A percentile compares a stretch with the other conserved stretches of the same genome.
These are phyloP conservation scores for Rubroboletus satanas DNA, from an alignment of 768 basidiomycete genomes.

Conservation along the genomic window DNA sequence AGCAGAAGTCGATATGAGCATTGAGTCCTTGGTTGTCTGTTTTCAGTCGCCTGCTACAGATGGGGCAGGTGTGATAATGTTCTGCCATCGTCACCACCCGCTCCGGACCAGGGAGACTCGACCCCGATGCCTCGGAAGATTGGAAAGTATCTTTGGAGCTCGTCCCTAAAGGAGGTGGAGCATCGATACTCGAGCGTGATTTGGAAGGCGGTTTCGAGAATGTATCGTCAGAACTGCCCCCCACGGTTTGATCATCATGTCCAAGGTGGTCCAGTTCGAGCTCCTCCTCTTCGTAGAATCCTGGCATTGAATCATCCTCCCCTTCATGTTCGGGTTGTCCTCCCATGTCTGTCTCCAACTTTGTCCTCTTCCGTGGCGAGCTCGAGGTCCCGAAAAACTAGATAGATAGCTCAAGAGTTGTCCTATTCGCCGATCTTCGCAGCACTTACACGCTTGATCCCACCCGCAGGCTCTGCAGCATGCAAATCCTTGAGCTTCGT, in stretches of 20 bases:
- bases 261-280: conserved; percentile 17
- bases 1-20: conserved; percentile 84
- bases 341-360: conserved; percentile 19
- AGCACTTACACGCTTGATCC: conserved; percentile 70
- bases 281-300: conserved; percentile 48
- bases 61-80: conserved; percentile 58
- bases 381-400: conserved; percentile 57
- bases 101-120: conserved; percentile 16
- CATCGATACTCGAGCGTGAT: conserved; percentile 5
- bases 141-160: neutral
- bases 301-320: conserved; percentile 45
- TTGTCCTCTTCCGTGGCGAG: conserved; percentile 41
- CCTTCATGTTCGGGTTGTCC: conserved; percentile 19
- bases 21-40: conserved; percentile 79
- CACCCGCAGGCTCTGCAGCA: conserved; percentile 39
- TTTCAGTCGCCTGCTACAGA: conserved; percentile 59
- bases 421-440: neutral
- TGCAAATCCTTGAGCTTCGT: conserved; percentile 86
- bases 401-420: neutral
- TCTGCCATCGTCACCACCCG: neutral
- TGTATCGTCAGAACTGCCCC: conserved; percentile 8
- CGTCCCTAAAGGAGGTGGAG: neutral
- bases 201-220: conserved; percentile 9
- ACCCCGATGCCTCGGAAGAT: conserved; percentile 14
- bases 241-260: conserved; percentile 5